Percentiles rank a stretch among this genome's conserved stretches.
phyloP scores from a whole-genome alignment of 2,329 filamentous ascomycete species.

The Phialemonium atrogriseum region DNA sequence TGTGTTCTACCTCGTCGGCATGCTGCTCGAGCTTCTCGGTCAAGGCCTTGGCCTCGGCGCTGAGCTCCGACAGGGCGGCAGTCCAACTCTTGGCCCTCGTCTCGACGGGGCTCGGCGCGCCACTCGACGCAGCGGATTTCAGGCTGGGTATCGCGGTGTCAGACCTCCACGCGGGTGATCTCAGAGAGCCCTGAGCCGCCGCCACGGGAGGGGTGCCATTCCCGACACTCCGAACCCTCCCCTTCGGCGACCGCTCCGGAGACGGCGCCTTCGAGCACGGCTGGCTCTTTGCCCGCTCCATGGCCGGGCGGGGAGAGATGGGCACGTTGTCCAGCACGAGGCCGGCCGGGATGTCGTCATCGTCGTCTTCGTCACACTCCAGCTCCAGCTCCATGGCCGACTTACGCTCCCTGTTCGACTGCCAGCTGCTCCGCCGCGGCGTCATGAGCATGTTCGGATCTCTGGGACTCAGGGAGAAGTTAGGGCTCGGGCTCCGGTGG shows the following conservation, averaged over 20 bases:
- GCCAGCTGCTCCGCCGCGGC: constrained; percentile 61
- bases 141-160: constrained; percentile 28
- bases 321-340: constrained; percentile 75
- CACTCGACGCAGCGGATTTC: constrained; percentile 19
- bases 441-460: constrained; percentile 30
- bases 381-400: constrained; percentile 62
- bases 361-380: constrained; percentile 69
- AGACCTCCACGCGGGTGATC: constrained; percentile 46
- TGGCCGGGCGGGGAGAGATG: constrained; percentile 61
- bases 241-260: constrained; percentile 41
- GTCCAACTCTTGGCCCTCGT: constrained; percentile 67
- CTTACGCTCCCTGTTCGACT: constrained; percentile 57
- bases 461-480: constrained; percentile 33
- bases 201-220: constrained; percentile 56
- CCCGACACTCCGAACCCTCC: constrained; percentile 47
- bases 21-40: constrained; percentile 78
- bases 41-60: constrained; percentile 62
- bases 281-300: constrained; percentile 45
- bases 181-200: constrained; percentile 49
- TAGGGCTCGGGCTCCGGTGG: constrained; percentile 44
- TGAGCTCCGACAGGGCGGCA: constrained; percentile 59
- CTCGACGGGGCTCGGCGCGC: constrained; percentile 34
- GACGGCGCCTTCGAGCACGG: constrained; percentile 45
- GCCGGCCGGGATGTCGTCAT: constrained; percentile 71
- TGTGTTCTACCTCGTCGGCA: constrained; percentile 52